Evolutionary conservation across 2,329 filamentous ascomycete genomes (phyloP), one percentile per base, ranked within the genome.

Genomic region (Dactylellina sp.): DNA sequence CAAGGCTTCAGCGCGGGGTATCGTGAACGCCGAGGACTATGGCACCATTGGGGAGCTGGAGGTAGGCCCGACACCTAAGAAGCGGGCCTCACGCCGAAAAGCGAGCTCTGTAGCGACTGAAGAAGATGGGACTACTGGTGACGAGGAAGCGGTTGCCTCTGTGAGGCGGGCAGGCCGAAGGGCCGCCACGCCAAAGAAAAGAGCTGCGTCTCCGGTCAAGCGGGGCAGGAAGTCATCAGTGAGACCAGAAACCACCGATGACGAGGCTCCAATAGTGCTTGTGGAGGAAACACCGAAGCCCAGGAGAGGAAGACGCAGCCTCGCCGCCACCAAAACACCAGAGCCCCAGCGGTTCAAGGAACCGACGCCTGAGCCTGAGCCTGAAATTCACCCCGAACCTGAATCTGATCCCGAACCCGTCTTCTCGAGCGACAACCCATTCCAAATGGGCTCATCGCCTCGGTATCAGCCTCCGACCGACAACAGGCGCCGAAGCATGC

Each of bases 1-100:
- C 12, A 93, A 93, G 83, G 89, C 94, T 74, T 93, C 92, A 1
- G 94, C 93, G 80, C 89, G 86, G 80, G 95, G 96, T 63, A 99
- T 99, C 78, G 82, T 88, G 57, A 87, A 90, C 78, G 87, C 85
- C 47, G 86, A 86, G 37, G 72, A 60, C 25, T 76, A 64, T 12
- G 55, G 63, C 32, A 86, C 85, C 46, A 75, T 75, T 47, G 71
- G 71, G 24, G 71, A 75, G 39, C 70, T 75, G 14, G 60, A 61
- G 35, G 60, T 76, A 14, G 71, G 44, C 42, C 76, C 71, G 20
- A 77, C 75, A 9, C 77, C 77, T 11, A 75, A 76, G 25, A 75
- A 70, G 63, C 59, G 71, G n/a, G 57, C 62, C 84, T 89, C 78
- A 85, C 89, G 78, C 81, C 84, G 22, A 88, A 86, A 77, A 9